Evolutionary conservation across 1,284 basidiomycete genomes (phyloP).

Genomic region (Hemileia vastatrix): DNA sequence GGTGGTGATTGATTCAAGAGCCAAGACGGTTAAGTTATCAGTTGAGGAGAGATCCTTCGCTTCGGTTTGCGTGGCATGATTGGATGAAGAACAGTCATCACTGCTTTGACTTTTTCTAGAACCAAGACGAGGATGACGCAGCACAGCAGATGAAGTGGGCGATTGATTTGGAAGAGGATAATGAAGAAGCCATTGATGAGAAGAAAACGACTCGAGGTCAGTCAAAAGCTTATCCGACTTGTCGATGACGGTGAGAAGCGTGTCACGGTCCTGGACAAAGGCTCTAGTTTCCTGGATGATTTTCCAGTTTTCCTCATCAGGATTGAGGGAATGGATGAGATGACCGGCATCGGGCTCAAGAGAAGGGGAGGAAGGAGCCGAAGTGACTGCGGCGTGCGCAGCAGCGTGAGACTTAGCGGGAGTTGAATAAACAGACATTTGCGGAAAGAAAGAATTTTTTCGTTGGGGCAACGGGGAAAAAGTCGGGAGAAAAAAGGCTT

Average conservation of each 20-base stretch:
- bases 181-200: slow-evolving; percentile 1
- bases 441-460: no score
- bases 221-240: slow-evolving; percentile 6
- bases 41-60: background rate
- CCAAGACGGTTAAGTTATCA: slow-evolving; percentile 5
- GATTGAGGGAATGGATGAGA: background rate
- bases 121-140: no score
- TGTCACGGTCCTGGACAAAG: slow-evolving; percentile 15
- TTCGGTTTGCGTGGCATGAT: background rate
- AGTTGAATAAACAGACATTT: no score
- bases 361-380: no score
- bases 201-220: slow-evolving; percentile 1
- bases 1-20: background rate
- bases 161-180: background rate
- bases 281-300: slow-evolving; percentile 10
- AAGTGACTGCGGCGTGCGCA: no score
- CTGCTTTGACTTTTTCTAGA: no score
- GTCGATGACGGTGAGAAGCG: slow-evolving; percentile 12
- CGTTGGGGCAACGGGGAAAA: no score
- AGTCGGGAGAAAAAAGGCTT: no score
- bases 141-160: background rate
- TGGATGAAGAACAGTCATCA: no score
- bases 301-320: background rate
- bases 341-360: no score
- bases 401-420: no score